A percentile compares a stretch with the other conserved stretches of the same genome.
phyloP scores from a whole-genome alignment of 805 yeast genomes.

The Grigorovia yakushimaensis region DNA sequence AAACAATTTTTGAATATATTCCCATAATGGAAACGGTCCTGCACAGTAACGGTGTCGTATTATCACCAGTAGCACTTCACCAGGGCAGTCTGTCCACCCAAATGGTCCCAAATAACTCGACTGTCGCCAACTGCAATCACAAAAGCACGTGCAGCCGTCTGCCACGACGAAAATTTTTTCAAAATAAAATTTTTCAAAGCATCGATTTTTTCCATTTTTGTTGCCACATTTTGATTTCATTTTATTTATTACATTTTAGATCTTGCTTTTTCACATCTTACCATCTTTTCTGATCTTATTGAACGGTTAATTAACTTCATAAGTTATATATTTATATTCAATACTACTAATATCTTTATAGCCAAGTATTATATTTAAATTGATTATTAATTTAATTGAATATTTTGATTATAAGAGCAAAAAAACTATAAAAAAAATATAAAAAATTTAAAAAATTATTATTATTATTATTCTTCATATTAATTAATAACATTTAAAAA shows the following conservation, averaged over 20 bases:
- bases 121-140: not conserved
- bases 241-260: no score
- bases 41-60: no score
- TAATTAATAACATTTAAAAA: not conserved
- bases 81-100: no score
- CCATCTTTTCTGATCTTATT: not conserved
- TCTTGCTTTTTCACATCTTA: not conserved
- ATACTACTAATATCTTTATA: not conserved
- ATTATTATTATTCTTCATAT: no score
- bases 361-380: not conserved
- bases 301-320: not conserved
- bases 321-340: not conserved
- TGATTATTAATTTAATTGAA: not conserved
- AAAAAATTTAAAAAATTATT: conserved; percentile 14
- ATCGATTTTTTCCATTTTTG: not conserved
- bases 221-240: not conserved
- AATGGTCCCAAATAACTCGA: not conserved
- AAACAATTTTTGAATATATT: no score
- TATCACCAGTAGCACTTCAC: no score
- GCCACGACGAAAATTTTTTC: not conserved
- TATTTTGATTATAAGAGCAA: not conserved
- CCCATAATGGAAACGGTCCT: not conserved
- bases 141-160: not conserved
- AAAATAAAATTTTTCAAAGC: not conserved
- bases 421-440: conserved; percentile 15